Percentiles rank a stretch among this genome's conserved stretches.
These are phyloP conservation scores for Kazachstania bromeliacearum DNA, from an alignment of 805 yeast species.

Conservation along the genomic window DNA sequence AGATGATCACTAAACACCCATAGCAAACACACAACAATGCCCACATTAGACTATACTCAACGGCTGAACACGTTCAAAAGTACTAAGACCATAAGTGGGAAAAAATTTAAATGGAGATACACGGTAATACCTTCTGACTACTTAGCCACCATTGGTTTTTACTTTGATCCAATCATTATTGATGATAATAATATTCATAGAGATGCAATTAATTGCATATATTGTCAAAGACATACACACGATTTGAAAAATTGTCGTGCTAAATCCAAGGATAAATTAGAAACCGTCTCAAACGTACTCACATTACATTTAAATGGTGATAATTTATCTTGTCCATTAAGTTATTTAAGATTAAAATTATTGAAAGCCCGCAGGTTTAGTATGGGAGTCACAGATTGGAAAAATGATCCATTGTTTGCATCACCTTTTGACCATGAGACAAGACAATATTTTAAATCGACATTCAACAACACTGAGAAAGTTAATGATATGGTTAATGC, in stretches of 20 bases:
- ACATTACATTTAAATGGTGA: slow-evolving; percentile 13
- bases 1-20: too few species aligned
- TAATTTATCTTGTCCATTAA: slow-evolving; percentile 11
- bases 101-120: slow-evolving; percentile 24
- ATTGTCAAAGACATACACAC: slow-evolving; percentile 15
- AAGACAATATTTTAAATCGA: slow-evolving; percentile 5
- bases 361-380: slow-evolving; percentile 18
- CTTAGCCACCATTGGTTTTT: slow-evolving; percentile 24
- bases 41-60: background rate
- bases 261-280: slow-evolving; percentile 15
- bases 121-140: slow-evolving; percentile 22
- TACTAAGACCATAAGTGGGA: slow-evolving; percentile 8
- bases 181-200: slow-evolving; percentile 7
- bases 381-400: slow-evolving; percentile 15
- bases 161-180: slow-evolving; percentile 19
- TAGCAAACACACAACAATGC: too few species aligned
- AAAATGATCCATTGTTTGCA: slow-evolving; percentile 13
- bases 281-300: slow-evolving; percentile 20
- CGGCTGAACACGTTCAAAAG: background rate
- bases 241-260: slow-evolving; percentile 21
- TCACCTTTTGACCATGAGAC: slow-evolving; percentile 12
- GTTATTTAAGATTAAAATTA: slow-evolving; percentile 12
- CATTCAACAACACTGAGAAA: background rate
- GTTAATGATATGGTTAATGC: slow-evolving; percentile 36
- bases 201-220: slow-evolving; percentile 21